Evolutionary conservation across 2,329 filamentous ascomycete genomes (phyloP), one percentile per base, ranked within the genome.

Genomic region (Cytospora piceicola): DNA sequence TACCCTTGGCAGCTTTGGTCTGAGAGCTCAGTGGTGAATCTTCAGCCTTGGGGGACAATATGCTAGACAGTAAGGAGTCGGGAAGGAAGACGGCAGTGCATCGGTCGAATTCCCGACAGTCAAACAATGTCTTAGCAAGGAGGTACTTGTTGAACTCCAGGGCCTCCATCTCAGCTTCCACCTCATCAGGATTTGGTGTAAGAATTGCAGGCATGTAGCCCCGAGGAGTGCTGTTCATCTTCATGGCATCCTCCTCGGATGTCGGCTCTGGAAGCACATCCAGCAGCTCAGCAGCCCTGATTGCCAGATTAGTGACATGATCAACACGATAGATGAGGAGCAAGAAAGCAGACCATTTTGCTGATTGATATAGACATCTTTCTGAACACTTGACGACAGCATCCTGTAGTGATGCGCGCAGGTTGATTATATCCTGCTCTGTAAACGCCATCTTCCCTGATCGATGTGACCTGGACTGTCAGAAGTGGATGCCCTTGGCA

Each of bases 31-130:
- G 73, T n/a, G 75, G 74, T 2, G 72, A 70, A 30, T 75, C 77
- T 9, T 79, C 76, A 9, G 78, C 75, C 59, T 78, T 80, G 7
- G 88, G 78, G 36, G 81, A 78, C 6, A 91, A 77, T 54, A 92
- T 82, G 67, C 88, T 86, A 34, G 90, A 85, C n/a, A 92, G 84
- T 39, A 92, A 82, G n/a, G 89, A 86, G 69, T 92, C 87, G n/a
- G 92, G 92, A 1, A 96, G 83, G 73, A 96, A 96, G 49, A 96
- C 90, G 60, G 92, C 91, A 34, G 94, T 91, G 76, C 94, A 97
- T 69, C 95, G 91, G 74, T 98, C 94, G 73, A 90, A 98, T 76
- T 99, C 95, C 71, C 92, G 90, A 72, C 93, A 97, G 77, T 98
- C 94, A 75, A 98, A 98, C 71, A 96, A 90, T 0, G 94, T 91